These are phyloP conservation scores for Aristolochia californica DNA, from an alignment of 164 flowering plant genomes.

Conservation along the genomic window DNA sequence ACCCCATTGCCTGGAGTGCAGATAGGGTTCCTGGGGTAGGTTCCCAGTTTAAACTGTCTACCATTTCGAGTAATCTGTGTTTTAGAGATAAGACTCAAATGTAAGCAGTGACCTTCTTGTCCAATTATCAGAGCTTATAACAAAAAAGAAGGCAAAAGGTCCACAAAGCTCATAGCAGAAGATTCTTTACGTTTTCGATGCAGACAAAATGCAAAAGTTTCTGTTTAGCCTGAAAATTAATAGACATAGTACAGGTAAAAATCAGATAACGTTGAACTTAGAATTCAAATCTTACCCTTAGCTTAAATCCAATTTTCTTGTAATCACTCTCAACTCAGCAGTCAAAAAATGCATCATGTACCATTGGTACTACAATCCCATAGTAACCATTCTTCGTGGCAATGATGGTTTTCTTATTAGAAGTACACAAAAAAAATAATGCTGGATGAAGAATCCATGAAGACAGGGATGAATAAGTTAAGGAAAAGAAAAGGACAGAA, in stretches of 20 bases:
- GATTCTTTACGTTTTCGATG: too few species aligned
- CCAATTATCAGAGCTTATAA: too few species aligned
- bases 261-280: not conserved
- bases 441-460: slow-evolving; percentile 5
- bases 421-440: not conserved
- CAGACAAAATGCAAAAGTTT: not conserved
- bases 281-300: slow-evolving; percentile 44
- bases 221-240: not conserved
- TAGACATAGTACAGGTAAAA: not conserved
- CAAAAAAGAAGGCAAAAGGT: too few species aligned
- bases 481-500: slow-evolving; percentile 2
- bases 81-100: too few species aligned
- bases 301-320: slow-evolving; percentile 87
- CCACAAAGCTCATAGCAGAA: too few species aligned
- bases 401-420: slow-evolving; percentile 7
- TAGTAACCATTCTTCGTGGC: slow-evolving; percentile 93
- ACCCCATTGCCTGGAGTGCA: too few species aligned
- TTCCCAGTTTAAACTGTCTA: too few species aligned
- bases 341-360: slow-evolving; percentile 82
- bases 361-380: slow-evolving; percentile 82
- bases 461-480: not conserved
- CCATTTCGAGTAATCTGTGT: too few species aligned
- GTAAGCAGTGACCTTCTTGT: too few species aligned
- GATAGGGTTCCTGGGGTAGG: too few species aligned
- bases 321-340: slow-evolving; percentile 77